Evolutionary conservation across 331 rosid species (phyloP).

Genomic region (Phaseolus coccineus): DNA sequence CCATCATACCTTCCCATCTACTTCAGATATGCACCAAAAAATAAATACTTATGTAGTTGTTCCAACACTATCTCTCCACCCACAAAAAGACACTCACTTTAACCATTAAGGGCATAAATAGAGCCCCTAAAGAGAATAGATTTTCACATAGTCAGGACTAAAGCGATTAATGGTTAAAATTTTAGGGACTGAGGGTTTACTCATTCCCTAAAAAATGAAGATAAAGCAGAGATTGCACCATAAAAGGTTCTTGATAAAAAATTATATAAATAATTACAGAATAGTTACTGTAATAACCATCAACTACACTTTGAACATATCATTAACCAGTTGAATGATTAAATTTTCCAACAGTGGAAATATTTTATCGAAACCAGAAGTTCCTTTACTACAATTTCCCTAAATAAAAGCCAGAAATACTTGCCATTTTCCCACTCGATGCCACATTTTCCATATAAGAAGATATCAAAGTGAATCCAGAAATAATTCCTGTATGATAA

Average conservation of each 20-base stretch:
- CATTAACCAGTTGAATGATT: not conserved
- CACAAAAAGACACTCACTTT: not conserved
- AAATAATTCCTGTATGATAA: constrained; percentile 90
- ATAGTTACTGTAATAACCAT: not conserved
- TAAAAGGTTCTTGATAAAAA: not conserved
- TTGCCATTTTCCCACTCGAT: constrained; percentile 66
- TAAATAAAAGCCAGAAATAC: constrained; percentile 35
- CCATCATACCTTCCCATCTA: not conserved
- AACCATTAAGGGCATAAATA: not conserved
- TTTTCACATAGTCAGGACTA: no score
- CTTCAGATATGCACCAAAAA: not conserved
- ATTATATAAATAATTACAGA: no score
- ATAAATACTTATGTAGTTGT: not conserved
- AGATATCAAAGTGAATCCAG: constrained; percentile 84
- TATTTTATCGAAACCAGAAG: not conserved
- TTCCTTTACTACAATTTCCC: constrained; percentile 22
- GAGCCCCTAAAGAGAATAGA: no score
- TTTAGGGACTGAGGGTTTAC: no score
- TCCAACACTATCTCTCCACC: not conserved
- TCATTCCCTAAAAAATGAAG: no score
- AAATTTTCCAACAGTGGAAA: not conserved
- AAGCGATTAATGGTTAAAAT: no score
- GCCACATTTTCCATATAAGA: constrained; percentile 74
- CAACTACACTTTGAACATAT: not conserved
- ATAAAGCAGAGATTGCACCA: not conserved